These are phyloP conservation scores for Tulasnella sp. DNA, from an alignment of 768 basidiomycete species.

Conservation along the genomic window DNA sequence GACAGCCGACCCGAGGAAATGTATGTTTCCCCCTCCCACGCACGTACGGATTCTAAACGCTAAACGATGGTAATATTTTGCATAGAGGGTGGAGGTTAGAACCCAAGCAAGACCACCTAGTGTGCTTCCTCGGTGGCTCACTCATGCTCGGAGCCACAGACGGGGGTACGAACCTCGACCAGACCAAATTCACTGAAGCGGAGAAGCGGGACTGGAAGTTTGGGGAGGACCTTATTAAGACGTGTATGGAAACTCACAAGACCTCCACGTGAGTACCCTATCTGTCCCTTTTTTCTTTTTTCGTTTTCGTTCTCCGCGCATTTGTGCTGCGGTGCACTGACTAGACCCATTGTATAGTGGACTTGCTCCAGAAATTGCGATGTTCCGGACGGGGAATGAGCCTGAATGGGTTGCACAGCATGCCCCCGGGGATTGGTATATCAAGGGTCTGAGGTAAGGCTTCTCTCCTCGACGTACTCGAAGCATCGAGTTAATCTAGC, in stretches of 20 bases:
- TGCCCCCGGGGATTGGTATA: conserved; percentile 66
- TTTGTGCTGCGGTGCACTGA: neutral
- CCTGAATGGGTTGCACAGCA: conserved; percentile 33
- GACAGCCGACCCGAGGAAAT: neutral
- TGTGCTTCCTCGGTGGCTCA: conserved; percentile 91
- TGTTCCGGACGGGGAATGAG: conserved; percentile 61
- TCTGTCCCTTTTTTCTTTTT: neutral
- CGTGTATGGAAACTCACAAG: conserved; percentile 77
- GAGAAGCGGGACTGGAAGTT: conserved; percentile 59
- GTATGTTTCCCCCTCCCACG: neutral
- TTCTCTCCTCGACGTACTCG: neutral
- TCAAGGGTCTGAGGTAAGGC: conserved; percentile 53
- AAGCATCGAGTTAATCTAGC: neutral
- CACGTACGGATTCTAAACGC: too few relatives aligned
- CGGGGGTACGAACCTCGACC: conserved; percentile 29
- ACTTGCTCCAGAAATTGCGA: conserved; percentile 77
- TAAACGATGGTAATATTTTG: neutral
- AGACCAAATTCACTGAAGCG: conserved; percentile 47
- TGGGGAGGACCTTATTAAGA: conserved; percentile 70
- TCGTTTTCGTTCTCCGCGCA: neutral
- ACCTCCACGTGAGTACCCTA: conserved; percentile 53
- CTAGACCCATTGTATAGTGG: conserved; percentile 38
- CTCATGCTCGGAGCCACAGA: conserved; percentile 84
- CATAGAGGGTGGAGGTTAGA: conserved; percentile 56
- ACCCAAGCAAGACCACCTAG: conserved; percentile 91